Evolutionary conservation across 2,329 filamentous ascomycete genomes (phyloP).

Genomic region (Microcera coccophila): DNA sequence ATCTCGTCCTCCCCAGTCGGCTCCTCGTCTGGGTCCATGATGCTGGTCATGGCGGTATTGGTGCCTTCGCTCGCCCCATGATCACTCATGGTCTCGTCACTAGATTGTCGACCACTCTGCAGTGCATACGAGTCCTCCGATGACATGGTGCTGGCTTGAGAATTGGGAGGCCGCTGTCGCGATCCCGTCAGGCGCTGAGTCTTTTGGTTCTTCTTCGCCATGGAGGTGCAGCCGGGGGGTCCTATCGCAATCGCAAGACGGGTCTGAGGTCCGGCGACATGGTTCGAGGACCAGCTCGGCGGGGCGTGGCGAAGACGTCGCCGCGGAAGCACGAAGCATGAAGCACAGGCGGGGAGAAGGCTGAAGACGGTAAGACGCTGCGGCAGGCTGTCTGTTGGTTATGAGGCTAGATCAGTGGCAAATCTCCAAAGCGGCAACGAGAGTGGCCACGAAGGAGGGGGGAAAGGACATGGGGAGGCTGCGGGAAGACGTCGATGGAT

Average conservation of each 20-base stretch:
- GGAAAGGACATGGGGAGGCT: too few species aligned
- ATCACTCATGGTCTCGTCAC: constrained; percentile 33
- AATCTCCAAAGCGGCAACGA: background rate
- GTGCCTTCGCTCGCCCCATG: constrained; percentile 31
- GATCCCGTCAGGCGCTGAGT: constrained; percentile 27
- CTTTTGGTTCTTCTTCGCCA: constrained; percentile 34
- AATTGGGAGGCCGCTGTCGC: constrained; percentile 20
- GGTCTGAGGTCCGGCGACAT: constrained; percentile 19
- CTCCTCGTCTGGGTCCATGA: constrained; percentile 32
- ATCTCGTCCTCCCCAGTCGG: constrained; percentile 18
- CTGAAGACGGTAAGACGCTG: background rate
- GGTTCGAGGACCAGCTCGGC: constrained; percentile 14
- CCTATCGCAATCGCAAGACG: constrained; percentile 19
- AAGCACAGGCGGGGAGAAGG: background rate
- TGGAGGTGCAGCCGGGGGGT: constrained; percentile 24
- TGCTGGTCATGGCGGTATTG: constrained; percentile 37
- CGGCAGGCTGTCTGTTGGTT: background rate
- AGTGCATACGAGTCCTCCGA: constrained; percentile 30
- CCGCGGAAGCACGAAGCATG: background rate
- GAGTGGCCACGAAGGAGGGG: background rate
- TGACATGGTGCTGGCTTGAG: constrained; percentile 29
- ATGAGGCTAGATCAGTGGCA: background rate
- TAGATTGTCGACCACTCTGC: constrained; percentile 31
- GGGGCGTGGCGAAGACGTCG: constrained; percentile 2
- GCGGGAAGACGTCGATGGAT: background rate